Evolutionary conservation across 176 grass and related monocot genomes (phyloP).

Genomic region (Ensete glaucum): DNA sequence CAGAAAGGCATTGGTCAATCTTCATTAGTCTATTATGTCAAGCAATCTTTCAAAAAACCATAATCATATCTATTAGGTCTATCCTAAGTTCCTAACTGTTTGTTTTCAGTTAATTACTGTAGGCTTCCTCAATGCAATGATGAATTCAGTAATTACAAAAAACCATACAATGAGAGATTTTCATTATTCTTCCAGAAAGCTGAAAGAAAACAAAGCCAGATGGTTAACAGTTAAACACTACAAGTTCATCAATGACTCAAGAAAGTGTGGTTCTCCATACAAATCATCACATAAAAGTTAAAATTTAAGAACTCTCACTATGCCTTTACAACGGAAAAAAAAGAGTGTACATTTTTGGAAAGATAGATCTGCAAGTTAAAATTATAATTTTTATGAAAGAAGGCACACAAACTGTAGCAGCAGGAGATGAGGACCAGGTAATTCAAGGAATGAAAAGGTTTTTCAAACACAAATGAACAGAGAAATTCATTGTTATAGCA

Average conservation of each 20-base stretch:
- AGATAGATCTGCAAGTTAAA: background rate
- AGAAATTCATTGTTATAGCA: background rate
- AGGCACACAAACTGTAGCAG: background rate
- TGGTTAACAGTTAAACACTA: too few species aligned
- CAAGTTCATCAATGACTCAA: too few species aligned
- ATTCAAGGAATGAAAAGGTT: background rate
- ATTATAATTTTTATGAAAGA: background rate
- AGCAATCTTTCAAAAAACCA: background rate
- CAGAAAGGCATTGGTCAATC: constrained; percentile 13
- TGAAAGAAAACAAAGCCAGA: too few species aligned
- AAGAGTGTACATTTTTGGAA: background rate
- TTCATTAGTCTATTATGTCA: background rate
- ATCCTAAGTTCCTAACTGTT: background rate
- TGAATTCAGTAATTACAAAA: background rate
- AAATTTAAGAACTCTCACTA: background rate
- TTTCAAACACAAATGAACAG: background rate
- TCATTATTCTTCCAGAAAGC: background rate
- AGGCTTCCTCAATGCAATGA: background rate
- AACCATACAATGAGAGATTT: background rate
- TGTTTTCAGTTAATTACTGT: background rate
- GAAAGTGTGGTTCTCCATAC: too few species aligned
- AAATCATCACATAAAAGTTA: background rate
- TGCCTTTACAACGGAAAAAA: background rate
- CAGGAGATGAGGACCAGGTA: background rate
- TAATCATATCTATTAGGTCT: background rate